Conservation (phyloP, 2,329 filamentous ascomycete species). For the Penicillium sp. region DNA sequence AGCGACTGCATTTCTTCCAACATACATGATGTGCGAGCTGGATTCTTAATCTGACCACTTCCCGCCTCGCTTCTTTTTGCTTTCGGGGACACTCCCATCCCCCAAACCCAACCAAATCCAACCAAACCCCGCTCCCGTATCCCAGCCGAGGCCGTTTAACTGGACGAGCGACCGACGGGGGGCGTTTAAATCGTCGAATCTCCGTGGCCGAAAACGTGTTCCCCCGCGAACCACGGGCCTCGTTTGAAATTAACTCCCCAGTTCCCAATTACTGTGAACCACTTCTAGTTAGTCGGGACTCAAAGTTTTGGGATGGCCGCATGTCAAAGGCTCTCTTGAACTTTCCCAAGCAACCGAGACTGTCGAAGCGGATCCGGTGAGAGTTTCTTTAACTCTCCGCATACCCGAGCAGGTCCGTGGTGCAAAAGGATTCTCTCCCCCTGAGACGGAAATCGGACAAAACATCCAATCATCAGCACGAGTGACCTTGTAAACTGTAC, state of each 20-base stretch:
- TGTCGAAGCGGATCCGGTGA: background rate
- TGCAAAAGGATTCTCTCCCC: background rate
- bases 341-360: background rate
- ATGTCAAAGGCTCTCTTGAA: no score
- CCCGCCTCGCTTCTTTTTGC: background rate
- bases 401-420: constrained; percentile 1
- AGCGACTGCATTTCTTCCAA: no score
- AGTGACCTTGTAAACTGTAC: no score
- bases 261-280: background rate
- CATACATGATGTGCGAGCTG: no score
- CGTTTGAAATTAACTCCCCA: background rate
- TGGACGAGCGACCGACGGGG: background rate
- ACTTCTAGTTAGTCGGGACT: background rate
- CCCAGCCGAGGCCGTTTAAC: background rate
- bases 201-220: background rate
- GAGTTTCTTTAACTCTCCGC: background rate
- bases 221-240: constrained; percentile 3
- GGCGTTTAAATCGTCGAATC: background rate
- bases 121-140: background rate
- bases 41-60: background rate
- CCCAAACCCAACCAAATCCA: background rate
- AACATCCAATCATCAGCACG: background rate
- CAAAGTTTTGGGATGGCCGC: no score
- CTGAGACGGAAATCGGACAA: background rate
- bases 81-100: background rate